phyloP scores from a whole-genome alignment of 2,329 filamentous ascomycete genomes.

The Trichoderma sp. region DNA sequence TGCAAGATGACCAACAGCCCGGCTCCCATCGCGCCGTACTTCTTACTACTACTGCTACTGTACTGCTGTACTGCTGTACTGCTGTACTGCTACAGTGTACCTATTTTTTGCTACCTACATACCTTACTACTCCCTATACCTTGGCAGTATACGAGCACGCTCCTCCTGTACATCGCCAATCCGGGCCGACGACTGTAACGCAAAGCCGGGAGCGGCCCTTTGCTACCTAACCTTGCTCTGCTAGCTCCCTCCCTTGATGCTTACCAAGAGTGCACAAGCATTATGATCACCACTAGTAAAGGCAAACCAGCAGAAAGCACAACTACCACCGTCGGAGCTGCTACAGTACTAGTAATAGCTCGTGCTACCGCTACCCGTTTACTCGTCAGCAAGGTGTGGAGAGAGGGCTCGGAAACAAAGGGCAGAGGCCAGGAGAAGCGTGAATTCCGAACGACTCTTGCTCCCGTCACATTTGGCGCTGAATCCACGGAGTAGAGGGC shows the following conservation, averaged over 20 bases:
- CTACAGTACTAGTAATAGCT: neutral
- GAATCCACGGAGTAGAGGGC: too few relatives aligned
- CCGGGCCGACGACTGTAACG: neutral
- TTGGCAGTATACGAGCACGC: neutral
- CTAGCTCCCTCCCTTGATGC: constrained; percentile 9
- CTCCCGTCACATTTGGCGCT: neutral
- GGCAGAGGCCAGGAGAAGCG: neutral
- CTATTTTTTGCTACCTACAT: neutral
- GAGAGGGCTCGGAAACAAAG: neutral
- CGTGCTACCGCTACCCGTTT: neutral
- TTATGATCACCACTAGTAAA: neutral
- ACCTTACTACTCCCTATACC: too few relatives aligned
- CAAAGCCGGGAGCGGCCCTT: neutral
- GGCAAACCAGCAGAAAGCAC: neutral
- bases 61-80: too few relatives aligned
- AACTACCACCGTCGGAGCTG: neutral
- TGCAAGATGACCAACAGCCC: neutral
- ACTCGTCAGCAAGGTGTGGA: constrained; percentile 11
- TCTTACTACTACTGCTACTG: too few relatives aligned
- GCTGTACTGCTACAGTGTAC: too few relatives aligned
- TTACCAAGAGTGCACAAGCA: neutral
- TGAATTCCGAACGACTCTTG: neutral
- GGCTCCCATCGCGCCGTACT: neutral
- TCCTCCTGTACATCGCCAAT: neutral
- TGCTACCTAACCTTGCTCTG: neutral